Evolutionary conservation across 306 rosid species (phyloP), one percentile per base, ranked within the genome.

Genomic region (Vigna radiata): DNA sequence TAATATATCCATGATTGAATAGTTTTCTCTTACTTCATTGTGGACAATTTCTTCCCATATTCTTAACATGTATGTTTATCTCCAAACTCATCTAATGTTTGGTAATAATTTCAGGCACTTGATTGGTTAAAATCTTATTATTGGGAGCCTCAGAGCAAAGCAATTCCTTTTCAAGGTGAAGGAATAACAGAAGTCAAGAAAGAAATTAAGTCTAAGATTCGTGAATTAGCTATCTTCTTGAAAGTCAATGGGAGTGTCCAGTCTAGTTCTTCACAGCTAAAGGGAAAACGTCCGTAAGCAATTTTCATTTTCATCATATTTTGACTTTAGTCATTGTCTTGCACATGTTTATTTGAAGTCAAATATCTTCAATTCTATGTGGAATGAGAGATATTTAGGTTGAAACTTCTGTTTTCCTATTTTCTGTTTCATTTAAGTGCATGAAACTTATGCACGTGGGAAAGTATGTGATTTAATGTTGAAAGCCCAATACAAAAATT

Each of bases 91-190:
- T 62, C 23, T 43, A 9, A 37, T 29, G 21, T 69, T 17, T 83
- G 13, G 62, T 82, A 71, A 73, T 79, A 77, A 53, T 82, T 83
- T 74, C 85, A 96, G 99, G 99, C 97, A 81, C 92, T 96, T 81
- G 83, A 85, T 86, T 96, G 99, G 99, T 88, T 96, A 88, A 87
- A 88, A 84, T 86, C 84, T 69, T 88, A 87, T 79, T 96, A 96
- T 76, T 96, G 99, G 99, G 97, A 88, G 54, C 98, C 98, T 83
- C 99, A 96, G 81, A 88, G 87, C 84, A 85, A 82, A 76, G 90
- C 87, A 48, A 87, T 96, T 83, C 97, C 99, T 73, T 89, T 91
- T 86, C 94, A 88, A 63, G 90, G 91, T 78, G 88, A 83, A 44
- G 83, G 81, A 75, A 86, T 77, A 75, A 82, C 81, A 31, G 67